Evolutionary conservation across 495 filamentous ascomycete species (phyloP).

Genomic region (Recurvomyces mirabilis): DNA sequence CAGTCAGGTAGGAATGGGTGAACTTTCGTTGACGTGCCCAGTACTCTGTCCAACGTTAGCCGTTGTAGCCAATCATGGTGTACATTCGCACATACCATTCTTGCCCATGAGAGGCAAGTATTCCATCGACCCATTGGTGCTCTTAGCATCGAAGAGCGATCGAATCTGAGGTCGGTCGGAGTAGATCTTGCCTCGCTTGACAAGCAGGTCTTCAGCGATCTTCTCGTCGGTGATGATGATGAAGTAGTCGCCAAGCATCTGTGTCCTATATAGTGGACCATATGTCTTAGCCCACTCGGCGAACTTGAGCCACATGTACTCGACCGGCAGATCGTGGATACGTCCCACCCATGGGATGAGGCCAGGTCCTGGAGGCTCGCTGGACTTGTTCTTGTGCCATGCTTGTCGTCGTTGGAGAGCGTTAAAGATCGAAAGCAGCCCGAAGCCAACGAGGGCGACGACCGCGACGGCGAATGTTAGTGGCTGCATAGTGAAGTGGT

Average conservation of each 20-base stretch:
- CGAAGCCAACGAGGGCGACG: slow-evolving; percentile 21
- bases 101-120: slow-evolving; percentile 31
- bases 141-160: slow-evolving; percentile 26
- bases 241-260: slow-evolving; percentile 50
- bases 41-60: slow-evolving; percentile 22
- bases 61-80: neutral
- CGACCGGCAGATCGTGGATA: slow-evolving; percentile 40
- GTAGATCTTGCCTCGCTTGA: slow-evolving; percentile 43
- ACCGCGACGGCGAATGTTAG: slow-evolving; percentile 15
- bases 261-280: slow-evolving; percentile 50
- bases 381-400: slow-evolving; percentile 23
- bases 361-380: slow-evolving; percentile 43
- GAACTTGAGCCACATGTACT: slow-evolving; percentile 51
- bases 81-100: slow-evolving; percentile 22
- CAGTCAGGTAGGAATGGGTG: slow-evolving; percentile 27
- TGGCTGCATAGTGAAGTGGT: slow-evolving; percentile 18
- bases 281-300: slow-evolving; percentile 40
- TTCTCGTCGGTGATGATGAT: slow-evolving; percentile 52
- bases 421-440: slow-evolving; percentile 18
- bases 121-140: slow-evolving; percentile 29
- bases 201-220: slow-evolving; percentile 46
- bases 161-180: slow-evolving; percentile 23
- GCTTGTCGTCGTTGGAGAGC: slow-evolving; percentile 11
- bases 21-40: slow-evolving; percentile 32
- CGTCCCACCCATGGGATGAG: slow-evolving; percentile 47